Base-by-base conservation (phyloP, 345 rosid genomes). In the Nephelium lappaceum region DNA sequence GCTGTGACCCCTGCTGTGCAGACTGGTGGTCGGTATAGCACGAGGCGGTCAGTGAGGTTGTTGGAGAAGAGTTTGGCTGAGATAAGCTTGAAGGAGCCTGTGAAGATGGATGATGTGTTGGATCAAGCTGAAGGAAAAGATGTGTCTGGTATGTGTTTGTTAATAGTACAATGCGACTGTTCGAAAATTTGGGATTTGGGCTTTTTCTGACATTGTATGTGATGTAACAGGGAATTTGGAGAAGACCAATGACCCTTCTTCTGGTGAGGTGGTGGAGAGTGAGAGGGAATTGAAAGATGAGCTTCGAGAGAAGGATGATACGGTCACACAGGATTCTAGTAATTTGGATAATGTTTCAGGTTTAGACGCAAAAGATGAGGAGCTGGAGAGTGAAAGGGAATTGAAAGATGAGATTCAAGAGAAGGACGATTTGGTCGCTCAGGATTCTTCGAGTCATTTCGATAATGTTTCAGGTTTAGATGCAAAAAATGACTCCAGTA, bases 21-120 rank as follows among this genome's bases (percentile, higher is more conserved):
- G 88, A 65, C 81, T 14, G 90, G n/a, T n/a, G n/a, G 62, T 16
- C 89, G 55, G 25, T 87, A 87, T 68, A 84, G 92, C 78, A 91
- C 97, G 2, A 89, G 99, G 87, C 86, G 87, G 39, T 91, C 98
- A 4, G 87, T 85, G 63, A 91, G 89, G 75, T 49, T 96, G 81
- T 58, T 96, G 66, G 97, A 88, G 87, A 91, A 91, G 81, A 80
- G 70, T 74, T 82, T 91, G 90, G 86, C 75, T 69, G 85, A 82
- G 18, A 63, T 94, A 78, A 82, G 86, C 81, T 83, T 96, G 83
- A 88, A 86, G 36, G 72, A 74, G 58, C 69, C 80, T 43, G 70
- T 71, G 51, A 82, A 79, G 65, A 61, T 71, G 76, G 81, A 83
- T 43, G 81, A 81, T 42, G 82, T 71, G 38, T 64, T 85, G 70